These are phyloP conservation scores for Platanthera guangdongensis DNA, from an alignment of 106 monocot species.

Conservation along the genomic window DNA sequence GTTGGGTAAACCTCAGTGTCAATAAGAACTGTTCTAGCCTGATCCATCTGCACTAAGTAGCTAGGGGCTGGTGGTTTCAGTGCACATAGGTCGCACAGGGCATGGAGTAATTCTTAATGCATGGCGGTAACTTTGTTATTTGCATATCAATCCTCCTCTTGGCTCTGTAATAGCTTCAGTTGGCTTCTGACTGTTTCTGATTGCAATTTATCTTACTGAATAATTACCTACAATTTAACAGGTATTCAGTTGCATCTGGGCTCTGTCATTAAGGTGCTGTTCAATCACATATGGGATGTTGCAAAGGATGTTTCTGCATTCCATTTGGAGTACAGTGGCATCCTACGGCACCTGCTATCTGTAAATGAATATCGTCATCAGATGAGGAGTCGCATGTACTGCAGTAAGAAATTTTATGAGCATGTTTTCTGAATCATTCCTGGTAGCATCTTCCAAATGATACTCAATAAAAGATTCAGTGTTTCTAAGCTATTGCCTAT, in stretches of 20 bases:
- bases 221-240: slow-evolving; percentile 15
- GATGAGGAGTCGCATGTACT: slow-evolving; percentile 59
- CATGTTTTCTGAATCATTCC: neutral
- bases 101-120: neutral
- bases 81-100: neutral
- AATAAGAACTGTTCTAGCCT: neutral
- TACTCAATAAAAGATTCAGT: neutral
- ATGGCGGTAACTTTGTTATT: neutral
- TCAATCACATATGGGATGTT: slow-evolving; percentile 72
- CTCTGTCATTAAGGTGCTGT: slow-evolving; percentile 55
- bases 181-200: neutral
- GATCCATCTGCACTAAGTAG: neutral
- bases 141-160: neutral
- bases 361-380: slow-evolving; percentile 70
- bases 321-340: slow-evolving; percentile 64
- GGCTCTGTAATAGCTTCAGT: neutral
- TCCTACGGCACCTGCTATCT: slow-evolving; percentile 59
- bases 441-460: neutral
- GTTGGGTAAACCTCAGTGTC: neutral
- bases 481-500: neutral
- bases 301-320: slow-evolving; percentile 43
- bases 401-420: slow-evolving; percentile 33
- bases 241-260: slow-evolving; percentile 46
- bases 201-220: neutral
- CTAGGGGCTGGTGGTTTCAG: neutral